phyloP scores from a whole-genome alignment of 805 yeast genomes.

The Saccharomycopsis malanga region DNA sequence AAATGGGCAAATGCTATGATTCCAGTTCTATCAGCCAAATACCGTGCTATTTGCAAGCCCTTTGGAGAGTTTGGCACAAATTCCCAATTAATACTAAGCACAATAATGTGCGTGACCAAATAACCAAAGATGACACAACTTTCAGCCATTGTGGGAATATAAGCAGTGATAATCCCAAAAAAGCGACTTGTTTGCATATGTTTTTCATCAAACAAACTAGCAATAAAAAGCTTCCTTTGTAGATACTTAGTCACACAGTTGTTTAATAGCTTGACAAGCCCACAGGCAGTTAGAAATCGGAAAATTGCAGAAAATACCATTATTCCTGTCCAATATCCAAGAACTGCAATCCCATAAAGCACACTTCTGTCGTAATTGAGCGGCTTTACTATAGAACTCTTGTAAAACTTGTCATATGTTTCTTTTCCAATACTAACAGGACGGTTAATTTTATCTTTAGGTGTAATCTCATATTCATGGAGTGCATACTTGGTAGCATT shows the following conservation, averaged over 20 bases:
- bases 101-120: slow-evolving; percentile 27
- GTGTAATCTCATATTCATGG: slow-evolving; percentile 3
- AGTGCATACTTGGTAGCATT: slow-evolving; percentile 19
- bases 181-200: slow-evolving; percentile 25
- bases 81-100: slow-evolving; percentile 26
- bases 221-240: slow-evolving; percentile 26
- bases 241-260: slow-evolving; percentile 18
- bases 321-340: slow-evolving; percentile 17
- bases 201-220: slow-evolving; percentile 25
- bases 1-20: slow-evolving; percentile 33
- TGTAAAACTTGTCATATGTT: slow-evolving; percentile 3
- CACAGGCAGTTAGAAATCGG: slow-evolving; percentile 11
- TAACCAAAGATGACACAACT: slow-evolving; percentile 31
- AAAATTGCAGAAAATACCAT: slow-evolving; percentile 6
- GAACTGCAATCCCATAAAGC: slow-evolving; percentile 14
- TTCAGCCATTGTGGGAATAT: slow-evolving; percentile 35
- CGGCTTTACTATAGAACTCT: background rate
- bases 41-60: slow-evolving; percentile 33
- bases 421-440: slow-evolving; percentile 10
- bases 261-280: slow-evolving; percentile 5
- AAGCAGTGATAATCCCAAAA: slow-evolving; percentile 19
- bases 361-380: slow-evolving; percentile 3
- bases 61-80: slow-evolving; percentile 28
- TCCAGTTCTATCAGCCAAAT: slow-evolving; percentile 35
- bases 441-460: background rate